Percentiles rank a stretch among this genome's conserved stretches.
These are phyloP conservation scores for Dryadomyces quercivorus DNA, from an alignment of 2,329 filamentous ascomycete species.

Conservation along the genomic window DNA sequence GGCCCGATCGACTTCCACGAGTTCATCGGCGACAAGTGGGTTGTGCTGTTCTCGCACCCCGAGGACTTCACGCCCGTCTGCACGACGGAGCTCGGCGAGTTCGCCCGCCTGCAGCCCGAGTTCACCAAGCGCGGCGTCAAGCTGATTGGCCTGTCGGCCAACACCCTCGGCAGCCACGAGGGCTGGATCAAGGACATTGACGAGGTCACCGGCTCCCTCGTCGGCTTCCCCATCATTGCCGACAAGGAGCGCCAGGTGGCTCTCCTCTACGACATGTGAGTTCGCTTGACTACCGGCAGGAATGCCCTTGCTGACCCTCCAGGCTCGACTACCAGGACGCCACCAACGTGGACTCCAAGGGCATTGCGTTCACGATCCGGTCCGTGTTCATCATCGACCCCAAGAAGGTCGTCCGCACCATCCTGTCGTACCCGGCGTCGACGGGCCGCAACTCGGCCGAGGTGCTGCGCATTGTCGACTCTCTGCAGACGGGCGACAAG, in stretches of 20 bases:
- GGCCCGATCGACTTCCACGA: constrained; percentile 74
- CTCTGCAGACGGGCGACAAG: constrained; percentile 74
- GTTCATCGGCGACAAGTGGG: constrained; percentile 69
- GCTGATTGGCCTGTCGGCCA: constrained; percentile 82
- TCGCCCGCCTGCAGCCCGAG: constrained; percentile 78
- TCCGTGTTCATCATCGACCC: constrained; percentile 93
- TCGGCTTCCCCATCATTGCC: constrained; percentile 69
- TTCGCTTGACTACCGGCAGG: neutral
- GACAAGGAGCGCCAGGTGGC: constrained; percentile 69
- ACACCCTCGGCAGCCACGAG: constrained; percentile 72
- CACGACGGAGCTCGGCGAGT: constrained; percentile 85
- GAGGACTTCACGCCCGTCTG: constrained; percentile 91
- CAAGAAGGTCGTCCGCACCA: constrained; percentile 83
- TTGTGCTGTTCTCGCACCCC: constrained; percentile 74
- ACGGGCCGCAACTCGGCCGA: constrained; percentile 75
- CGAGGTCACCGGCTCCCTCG: constrained; percentile 59
- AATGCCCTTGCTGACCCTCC: neutral
- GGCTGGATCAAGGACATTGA: constrained; percentile 86
- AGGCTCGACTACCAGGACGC: constrained; percentile 70
- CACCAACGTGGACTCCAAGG: constrained; percentile 70
- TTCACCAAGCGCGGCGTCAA: constrained; percentile 81
- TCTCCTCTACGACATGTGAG: constrained; percentile 62
- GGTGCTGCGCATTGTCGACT: constrained; percentile 68
- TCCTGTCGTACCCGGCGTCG: constrained; percentile 83
- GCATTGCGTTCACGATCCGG: constrained; percentile 86